Conservation (phyloP, 768 basidiomycete genomes). For the Tylopilus felleus region DNA sequence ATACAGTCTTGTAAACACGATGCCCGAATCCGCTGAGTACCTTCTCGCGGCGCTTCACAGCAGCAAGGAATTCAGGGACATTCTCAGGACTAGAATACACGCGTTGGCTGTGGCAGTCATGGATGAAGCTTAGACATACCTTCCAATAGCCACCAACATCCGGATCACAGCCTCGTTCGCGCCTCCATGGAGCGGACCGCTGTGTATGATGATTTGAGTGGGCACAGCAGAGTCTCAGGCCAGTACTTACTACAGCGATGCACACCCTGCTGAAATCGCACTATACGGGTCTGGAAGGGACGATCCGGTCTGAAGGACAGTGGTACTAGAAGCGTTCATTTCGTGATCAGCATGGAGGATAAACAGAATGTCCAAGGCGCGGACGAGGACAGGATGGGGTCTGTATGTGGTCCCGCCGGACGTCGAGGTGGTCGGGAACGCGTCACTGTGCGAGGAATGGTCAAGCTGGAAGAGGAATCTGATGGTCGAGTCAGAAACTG, state of each 20-base stretch:
- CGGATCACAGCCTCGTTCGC: conserved; percentile 94
- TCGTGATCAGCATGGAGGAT: conserved; percentile 90
- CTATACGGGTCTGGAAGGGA: conserved; percentile 91
- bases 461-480: conserved; percentile 93
- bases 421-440: conserved; percentile 23
- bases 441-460: conserved; percentile 47
- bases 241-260: conserved; percentile 76
- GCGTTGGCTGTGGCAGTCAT: not conserved
- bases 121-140: conserved; percentile 39
- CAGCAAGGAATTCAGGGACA: conserved; percentile 80
- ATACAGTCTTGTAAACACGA: conserved; percentile 73
- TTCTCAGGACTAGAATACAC: conserved; percentile 60
- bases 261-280: conserved; percentile 84
- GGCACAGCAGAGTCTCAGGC: not conserved
- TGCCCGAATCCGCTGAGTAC: conserved; percentile 91
- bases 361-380: conserved; percentile 85
- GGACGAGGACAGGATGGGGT: conserved; percentile 82
- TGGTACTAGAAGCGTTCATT: conserved; percentile 81
- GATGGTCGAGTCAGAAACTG: not conserved
- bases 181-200: conserved; percentile 51
- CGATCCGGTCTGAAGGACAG: conserved; percentile 83
- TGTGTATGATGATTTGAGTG: conserved; percentile 3
- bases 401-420: conserved; percentile 58
- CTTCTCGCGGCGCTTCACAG: conserved; percentile 84
- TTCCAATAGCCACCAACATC: conserved; percentile 87